A percentile compares a stretch with the other conserved stretches of the same genome.
These are phyloP conservation scores for Dittrichia graveolens DNA, from an alignment of 129 eudicot genomes.

Conservation along the genomic window DNA sequence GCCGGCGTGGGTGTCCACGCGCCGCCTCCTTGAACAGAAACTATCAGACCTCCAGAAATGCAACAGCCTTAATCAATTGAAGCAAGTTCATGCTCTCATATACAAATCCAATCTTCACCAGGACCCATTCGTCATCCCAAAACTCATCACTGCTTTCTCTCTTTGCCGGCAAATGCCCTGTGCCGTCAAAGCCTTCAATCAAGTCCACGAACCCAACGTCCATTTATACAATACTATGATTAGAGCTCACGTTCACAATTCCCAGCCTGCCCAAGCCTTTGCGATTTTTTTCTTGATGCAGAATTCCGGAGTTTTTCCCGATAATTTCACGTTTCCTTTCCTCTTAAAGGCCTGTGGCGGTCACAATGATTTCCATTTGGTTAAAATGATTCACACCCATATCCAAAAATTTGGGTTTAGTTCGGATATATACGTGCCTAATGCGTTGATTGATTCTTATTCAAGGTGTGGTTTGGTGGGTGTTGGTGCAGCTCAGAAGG, in stretches of 20 bases:
- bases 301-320: slow-evolving; percentile 49
- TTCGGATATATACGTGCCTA: slow-evolving; percentile 66
- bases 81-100: slow-evolving; percentile 69
- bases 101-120: slow-evolving; percentile 65
- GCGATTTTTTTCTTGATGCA: slow-evolving; percentile 53
- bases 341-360: slow-evolving; percentile 64
- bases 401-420: slow-evolving; percentile 54
- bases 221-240: slow-evolving; percentile 67
- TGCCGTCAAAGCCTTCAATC: slow-evolving; percentile 59
- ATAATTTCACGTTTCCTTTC: slow-evolving; percentile 65
- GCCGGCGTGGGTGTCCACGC: slow-evolving; percentile 75
- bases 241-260: slow-evolving; percentile 53
- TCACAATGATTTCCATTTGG: slow-evolving; percentile 31
- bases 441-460: slow-evolving; percentile 76
- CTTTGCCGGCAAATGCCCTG: slow-evolving; percentile 51
- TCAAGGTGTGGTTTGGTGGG: slow-evolving; percentile 69
- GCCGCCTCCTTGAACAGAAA: slow-evolving; percentile 67
- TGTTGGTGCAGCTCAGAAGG: slow-evolving; percentile 48
- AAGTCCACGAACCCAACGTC: slow-evolving; percentile 58
- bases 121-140: slow-evolving; percentile 67
- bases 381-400: slow-evolving; percentile 62
- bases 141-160: slow-evolving; percentile 68
- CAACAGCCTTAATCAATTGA: slow-evolving; percentile 48
- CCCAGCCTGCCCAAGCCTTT: slow-evolving; percentile 51
- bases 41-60: slow-evolving; percentile 67